A percentile compares a stretch with the other conserved stretches of the same genome.
phyloP scores from a whole-genome alignment of 345 rosid genomes.

The Passiflora organensis region DNA sequence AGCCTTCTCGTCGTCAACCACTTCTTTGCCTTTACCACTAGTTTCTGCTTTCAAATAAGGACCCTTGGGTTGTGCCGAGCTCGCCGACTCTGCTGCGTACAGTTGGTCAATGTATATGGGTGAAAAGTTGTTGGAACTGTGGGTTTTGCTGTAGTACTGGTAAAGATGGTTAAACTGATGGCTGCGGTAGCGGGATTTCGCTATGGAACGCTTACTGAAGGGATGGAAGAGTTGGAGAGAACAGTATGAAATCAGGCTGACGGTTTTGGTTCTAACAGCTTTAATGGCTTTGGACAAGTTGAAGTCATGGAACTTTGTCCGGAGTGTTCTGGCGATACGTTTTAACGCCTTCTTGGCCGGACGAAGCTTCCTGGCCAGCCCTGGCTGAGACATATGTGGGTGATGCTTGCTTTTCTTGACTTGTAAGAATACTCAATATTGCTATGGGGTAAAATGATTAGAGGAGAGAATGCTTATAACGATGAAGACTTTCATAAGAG shows the following conservation, averaged over 20 bases:
- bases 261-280: conserved; percentile 24
- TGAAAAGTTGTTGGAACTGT: conserved; percentile 13
- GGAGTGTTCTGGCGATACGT: conserved; percentile 38
- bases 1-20: conserved; percentile 1
- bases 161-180: conserved; percentile 12
- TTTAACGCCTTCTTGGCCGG: conserved; percentile 63
- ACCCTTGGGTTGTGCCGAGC: background rate
- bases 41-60: conserved; percentile 21
- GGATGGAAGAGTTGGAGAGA: conserved; percentile 36
- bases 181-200: conserved; percentile 10
- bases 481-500: too few relatives aligned
- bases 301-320: conserved; percentile 42
- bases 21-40: conserved; percentile 28
- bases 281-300: conserved; percentile 34
- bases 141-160: conserved; percentile 27
- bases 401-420: background rate
- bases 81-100: conserved; percentile 13
- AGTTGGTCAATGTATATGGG: conserved; percentile 45
- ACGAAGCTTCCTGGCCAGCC: conserved; percentile 51
- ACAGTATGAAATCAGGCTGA: conserved; percentile 40
- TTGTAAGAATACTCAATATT: background rate
- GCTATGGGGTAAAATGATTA: too few relatives aligned
- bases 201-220: conserved; percentile 37
- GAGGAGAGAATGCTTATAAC: too few relatives aligned
- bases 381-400: conserved; percentile 36